phyloP scores from a whole-genome alignment of 1,139 yeast genomes.

The Eremothecium sinecaudum region DNA sequence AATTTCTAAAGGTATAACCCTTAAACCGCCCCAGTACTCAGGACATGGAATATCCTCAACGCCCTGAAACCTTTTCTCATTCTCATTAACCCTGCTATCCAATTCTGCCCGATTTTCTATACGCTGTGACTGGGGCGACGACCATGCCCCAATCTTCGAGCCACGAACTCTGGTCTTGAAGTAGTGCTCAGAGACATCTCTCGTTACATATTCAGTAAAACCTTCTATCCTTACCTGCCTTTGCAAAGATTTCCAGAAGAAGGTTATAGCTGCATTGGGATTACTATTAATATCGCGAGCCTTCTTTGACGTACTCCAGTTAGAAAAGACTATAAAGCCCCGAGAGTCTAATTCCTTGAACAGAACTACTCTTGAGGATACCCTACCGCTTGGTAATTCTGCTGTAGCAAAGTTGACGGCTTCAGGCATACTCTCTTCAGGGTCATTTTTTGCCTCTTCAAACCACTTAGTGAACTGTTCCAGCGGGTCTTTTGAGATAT shows the following conservation, averaged over 20 bases:
- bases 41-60: constrained; percentile 76
- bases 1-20: constrained; percentile 78
- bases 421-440: constrained; percentile 60
- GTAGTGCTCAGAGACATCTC: constrained; percentile 68
- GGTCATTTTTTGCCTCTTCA: constrained; percentile 54
- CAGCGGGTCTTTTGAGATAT: constrained; percentile 54
- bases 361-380: constrained; percentile 72
- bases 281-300: constrained; percentile 60
- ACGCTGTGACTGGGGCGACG: constrained; percentile 74
- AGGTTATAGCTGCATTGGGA: constrained; percentile 74
- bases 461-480: constrained; percentile 80
- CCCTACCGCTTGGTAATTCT: constrained; percentile 75
- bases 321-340: constrained; percentile 85
- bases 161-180: constrained; percentile 86
- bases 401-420: constrained; percentile 78
- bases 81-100: constrained; percentile 41
- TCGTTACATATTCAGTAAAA: constrained; percentile 56
- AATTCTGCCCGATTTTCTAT: constrained; percentile 53
- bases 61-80: constrained; percentile 51
- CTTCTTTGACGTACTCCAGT: constrained; percentile 84
- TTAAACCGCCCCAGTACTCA: constrained; percentile 89
- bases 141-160: constrained; percentile 93
- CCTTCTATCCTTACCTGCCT: constrained; percentile 95
- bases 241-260: constrained; percentile 86
- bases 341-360: constrained; percentile 78